A percentile compares a stretch with the other conserved stretches of the same genome.
Evolutionary conservation across 257 asterid genomes (phyloP).

Genomic region (Nicotiana tabacum): DNA sequence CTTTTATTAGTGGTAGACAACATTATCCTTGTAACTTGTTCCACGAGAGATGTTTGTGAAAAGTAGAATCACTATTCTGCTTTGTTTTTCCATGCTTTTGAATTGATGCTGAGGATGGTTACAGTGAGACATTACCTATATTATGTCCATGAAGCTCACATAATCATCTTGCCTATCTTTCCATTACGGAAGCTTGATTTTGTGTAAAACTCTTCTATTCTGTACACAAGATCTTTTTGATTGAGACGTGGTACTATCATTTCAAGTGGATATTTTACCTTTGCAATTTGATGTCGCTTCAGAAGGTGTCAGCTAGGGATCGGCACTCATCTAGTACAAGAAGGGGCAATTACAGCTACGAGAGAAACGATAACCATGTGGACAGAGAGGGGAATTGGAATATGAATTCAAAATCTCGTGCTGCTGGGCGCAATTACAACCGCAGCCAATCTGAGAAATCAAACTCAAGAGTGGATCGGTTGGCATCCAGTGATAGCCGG

Average conservation of each 20-base stretch:
- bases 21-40: background rate
- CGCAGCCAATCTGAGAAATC: slow-evolving; percentile 67
- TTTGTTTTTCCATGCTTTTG: slow-evolving; percentile 2
- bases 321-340: slow-evolving; percentile 61
- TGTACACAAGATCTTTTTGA: background rate
- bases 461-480: slow-evolving; percentile 56
- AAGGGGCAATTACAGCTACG: slow-evolving; percentile 73
- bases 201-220: background rate
- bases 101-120: slow-evolving; percentile 1
- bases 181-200: background rate
- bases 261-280: slow-evolving; percentile 8
- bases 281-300: slow-evolving; percentile 25
- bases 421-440: slow-evolving; percentile 47
- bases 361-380: slow-evolving; percentile 53
- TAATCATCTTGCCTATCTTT: background rate
- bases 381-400: slow-evolving; percentile 86
- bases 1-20: background rate
- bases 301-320: slow-evolving; percentile 68
- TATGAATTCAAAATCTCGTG: slow-evolving; percentile 56
- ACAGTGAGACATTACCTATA: background rate
- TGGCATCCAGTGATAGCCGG: slow-evolving; percentile 49
- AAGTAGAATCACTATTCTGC: background rate
- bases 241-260: background rate
- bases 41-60: background rate
- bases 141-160: background rate